These are phyloP conservation scores for Colletotrichum spaethianum DNA, from an alignment of 2,329 filamentous ascomycete genomes.

Conservation along the genomic window DNA sequence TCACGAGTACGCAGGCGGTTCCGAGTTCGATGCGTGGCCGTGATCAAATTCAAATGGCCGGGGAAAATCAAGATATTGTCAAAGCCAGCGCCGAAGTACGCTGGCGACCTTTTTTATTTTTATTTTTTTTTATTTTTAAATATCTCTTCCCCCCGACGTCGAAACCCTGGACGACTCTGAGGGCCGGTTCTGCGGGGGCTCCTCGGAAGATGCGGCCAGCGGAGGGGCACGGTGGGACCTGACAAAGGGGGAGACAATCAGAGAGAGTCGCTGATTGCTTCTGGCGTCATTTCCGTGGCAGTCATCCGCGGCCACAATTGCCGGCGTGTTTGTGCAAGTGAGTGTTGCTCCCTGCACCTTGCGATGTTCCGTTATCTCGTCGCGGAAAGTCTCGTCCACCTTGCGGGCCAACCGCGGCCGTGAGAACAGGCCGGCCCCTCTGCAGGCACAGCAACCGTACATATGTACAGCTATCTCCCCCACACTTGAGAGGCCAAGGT, in stretches of 20 bases:
- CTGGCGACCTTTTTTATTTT: neutral
- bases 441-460: slow-evolving; percentile 28
- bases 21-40: neutral
- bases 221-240: slow-evolving; percentile 20
- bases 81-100: neutral
- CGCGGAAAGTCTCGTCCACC: slow-evolving; percentile 28
- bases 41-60: neutral
- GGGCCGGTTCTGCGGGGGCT: slow-evolving; percentile 21
- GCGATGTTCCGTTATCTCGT: slow-evolving; percentile 12
- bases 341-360: slow-evolving; percentile 25
- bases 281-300: slow-evolving; percentile 16
- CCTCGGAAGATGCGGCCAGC: slow-evolving; percentile 31
- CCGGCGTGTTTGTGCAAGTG: neutral
- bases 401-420: slow-evolving; percentile 30
- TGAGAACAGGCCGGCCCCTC: slow-evolving; percentile 15
- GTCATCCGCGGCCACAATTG: neutral
- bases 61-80: neutral
- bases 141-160: too few relatives aligned
- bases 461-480: slow-evolving; percentile 21
- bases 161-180: slow-evolving; percentile 1
- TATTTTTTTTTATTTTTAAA: too few relatives aligned
- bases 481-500: slow-evolving; percentile 7
- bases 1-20: neutral
- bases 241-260: neutral
- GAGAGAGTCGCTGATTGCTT: slow-evolving; percentile 1